Evolutionary conservation across 2,329 filamentous ascomycete genomes (phyloP).

Genomic region (Colletotrichum scovillei): DNA sequence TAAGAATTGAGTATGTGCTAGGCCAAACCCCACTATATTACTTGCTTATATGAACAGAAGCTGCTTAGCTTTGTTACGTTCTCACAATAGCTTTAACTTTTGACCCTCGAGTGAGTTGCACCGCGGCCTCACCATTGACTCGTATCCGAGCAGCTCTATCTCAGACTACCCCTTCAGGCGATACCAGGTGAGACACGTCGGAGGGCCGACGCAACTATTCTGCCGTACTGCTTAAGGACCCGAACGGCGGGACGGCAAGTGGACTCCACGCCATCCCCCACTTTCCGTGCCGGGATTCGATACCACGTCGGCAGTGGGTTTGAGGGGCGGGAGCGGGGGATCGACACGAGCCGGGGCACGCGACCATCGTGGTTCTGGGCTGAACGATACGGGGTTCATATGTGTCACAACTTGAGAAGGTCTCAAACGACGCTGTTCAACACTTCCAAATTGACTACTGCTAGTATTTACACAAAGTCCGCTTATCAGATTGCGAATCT

Average conservation of each 20-base stretch:
- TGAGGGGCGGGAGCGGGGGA: background rate
- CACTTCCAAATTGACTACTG: background rate
- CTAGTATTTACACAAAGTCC: background rate
- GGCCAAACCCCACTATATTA: too few relatives aligned
- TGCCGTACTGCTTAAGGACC: background rate
- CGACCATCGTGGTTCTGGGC: background rate
- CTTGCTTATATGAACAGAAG: too few relatives aligned
- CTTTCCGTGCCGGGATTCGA: background rate
- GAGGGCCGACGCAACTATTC: background rate
- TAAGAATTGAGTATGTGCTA: too few relatives aligned
- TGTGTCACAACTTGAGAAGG: background rate
- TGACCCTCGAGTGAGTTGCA: too few relatives aligned
- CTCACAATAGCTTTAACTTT: too few relatives aligned
- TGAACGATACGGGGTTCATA: background rate
- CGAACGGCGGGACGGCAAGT: background rate
- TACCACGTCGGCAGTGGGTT: background rate
- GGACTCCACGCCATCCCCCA: background rate
- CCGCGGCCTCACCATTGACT: too few relatives aligned
- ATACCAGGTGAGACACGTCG: background rate
- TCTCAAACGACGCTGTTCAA: background rate
- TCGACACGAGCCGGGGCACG: background rate
- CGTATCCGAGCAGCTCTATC: too few relatives aligned
- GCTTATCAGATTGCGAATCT: background rate
- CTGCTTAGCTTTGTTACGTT: too few relatives aligned
- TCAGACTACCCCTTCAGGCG: too few relatives aligned